phyloP scores from a whole-genome alignment of 2,329 filamentous ascomycete genomes.

The Hansfordia pulvinata region DNA sequence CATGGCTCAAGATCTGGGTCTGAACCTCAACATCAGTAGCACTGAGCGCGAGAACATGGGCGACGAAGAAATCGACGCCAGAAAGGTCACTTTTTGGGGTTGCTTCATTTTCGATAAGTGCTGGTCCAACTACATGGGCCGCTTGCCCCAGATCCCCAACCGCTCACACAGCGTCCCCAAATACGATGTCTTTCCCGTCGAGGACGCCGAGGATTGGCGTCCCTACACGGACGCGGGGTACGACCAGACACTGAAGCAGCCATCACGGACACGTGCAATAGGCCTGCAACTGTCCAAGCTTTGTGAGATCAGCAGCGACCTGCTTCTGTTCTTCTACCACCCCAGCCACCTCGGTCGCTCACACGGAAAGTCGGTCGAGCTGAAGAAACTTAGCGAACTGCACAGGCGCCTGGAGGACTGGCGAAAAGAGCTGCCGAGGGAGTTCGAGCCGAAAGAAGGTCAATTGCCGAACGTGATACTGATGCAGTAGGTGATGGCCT shows the following conservation, averaged over 20 bases:
- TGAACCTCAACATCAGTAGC: conserved; percentile 70
- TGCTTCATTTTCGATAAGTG: conserved; percentile 98
- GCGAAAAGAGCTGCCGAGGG: conserved; percentile 69
- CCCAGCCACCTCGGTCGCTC: conserved; percentile 51
- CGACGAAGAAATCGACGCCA: conserved; percentile 77
- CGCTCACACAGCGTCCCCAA: conserved; percentile 74
- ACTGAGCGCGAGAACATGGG: conserved; percentile 42
- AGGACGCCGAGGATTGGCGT: conserved; percentile 76
- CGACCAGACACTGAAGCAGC: conserved; percentile 59
- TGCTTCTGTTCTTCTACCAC: conserved; percentile 85
- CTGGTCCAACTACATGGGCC: conserved; percentile 94
- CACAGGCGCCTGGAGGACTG: conserved; percentile 84
- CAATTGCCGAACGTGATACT: conserved; percentile 70
- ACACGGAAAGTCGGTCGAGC: conserved; percentile 64
- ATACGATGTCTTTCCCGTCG: conserved; percentile 78
- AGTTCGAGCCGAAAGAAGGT: conserved; percentile 81
- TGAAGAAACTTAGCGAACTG: conserved; percentile 86
- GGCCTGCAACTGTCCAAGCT: conserved; percentile 70
- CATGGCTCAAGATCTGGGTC: conserved; percentile 87
- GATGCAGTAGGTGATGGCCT: conserved; percentile 59
- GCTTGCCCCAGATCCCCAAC: conserved; percentile 73
- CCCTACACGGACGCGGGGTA: conserved; percentile 80
- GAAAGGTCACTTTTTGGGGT: conserved; percentile 91
- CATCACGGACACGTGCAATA: conserved; percentile 69
- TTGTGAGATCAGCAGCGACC: conserved; percentile 86